phyloP scores from a whole-genome alignment of 805 yeast genomes.

The Pichia membranifaciens region DNA sequence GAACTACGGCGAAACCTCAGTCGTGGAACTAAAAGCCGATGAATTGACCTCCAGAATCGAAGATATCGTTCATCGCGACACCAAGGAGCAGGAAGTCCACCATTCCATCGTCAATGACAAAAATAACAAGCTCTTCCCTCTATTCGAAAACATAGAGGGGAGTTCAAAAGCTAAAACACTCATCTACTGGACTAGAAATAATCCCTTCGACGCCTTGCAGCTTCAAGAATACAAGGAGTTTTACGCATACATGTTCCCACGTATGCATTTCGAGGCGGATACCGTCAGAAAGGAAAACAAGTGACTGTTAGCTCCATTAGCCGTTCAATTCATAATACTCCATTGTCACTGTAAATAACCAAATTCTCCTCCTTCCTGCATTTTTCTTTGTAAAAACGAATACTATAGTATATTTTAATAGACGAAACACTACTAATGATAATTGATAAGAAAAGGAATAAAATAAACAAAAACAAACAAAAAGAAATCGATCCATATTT shows the following conservation, averaged over 20 bases:
- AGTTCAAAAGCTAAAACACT: slow-evolving; percentile 5
- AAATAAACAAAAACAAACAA: no score
- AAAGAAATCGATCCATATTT: no score
- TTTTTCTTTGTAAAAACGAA: background rate
- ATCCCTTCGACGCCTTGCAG: slow-evolving; percentile 16
- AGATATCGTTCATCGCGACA: slow-evolving; percentile 10
- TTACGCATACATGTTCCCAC: slow-evolving; percentile 13
- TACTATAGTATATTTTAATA: background rate
- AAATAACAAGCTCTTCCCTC: background rate
- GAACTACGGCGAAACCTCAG: slow-evolving; percentile 4
- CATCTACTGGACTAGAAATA: slow-evolving; percentile 13
- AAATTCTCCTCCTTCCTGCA: background rate
- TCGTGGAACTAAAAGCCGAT: background rate
- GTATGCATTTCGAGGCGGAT: slow-evolving; percentile 1
- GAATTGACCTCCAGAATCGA: slow-evolving; percentile 11
- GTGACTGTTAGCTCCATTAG: no score
- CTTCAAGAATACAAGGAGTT: slow-evolving; percentile 16
- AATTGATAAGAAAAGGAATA: background rate
- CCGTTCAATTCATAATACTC: no score
- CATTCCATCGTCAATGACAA: background rate
- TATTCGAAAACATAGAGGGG: slow-evolving; percentile 2
- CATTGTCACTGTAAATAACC: no score
- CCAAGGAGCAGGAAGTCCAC: background rate
- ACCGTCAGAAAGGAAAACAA: background rate
- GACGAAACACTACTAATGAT: background rate